phyloP scores from a whole-genome alignment of 441 rosid species.

The Gossypium davidsonii region DNA sequence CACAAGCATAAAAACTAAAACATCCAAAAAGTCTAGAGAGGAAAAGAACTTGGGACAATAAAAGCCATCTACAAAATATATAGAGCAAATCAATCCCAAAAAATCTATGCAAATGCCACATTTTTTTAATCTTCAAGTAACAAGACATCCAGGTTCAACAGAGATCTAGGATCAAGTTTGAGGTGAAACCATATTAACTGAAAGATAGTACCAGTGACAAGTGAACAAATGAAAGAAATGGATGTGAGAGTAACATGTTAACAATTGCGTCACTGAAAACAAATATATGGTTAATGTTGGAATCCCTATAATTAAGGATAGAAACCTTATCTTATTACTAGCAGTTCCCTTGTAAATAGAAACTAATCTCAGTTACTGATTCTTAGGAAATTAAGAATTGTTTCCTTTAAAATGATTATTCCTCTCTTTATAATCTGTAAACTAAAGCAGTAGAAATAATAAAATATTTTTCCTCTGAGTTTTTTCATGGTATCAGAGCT shows the following conservation, averaged over 20 bases:
- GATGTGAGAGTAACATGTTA: background rate
- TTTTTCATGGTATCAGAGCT: too few species aligned
- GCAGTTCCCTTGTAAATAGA: too few species aligned
- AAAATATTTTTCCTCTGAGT: too few species aligned
- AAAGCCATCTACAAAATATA: constrained; percentile 3
- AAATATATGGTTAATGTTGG: background rate
- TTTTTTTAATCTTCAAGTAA: background rate
- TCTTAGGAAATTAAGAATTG: too few species aligned
- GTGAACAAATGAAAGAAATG: background rate
- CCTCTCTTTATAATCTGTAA: too few species aligned
- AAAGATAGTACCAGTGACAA: background rate
- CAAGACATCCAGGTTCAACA: background rate
- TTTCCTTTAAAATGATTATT: too few species aligned
- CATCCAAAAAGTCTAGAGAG: background rate
- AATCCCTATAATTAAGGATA: too few species aligned
- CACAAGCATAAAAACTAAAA: background rate
- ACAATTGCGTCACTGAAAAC: constrained; percentile 1
- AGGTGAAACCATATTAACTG: background rate
- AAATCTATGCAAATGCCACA: background rate
- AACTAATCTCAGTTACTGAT: too few species aligned
- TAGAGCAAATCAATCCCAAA: background rate
- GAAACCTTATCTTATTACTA: too few species aligned
- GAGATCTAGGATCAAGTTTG: background rate
- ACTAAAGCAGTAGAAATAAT: too few species aligned
- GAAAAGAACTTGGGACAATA: background rate